These are phyloP conservation scores for Amoebophrya sp. DNA, from an alignment of 169 alveolate genomes.

Conservation along the genomic window DNA sequence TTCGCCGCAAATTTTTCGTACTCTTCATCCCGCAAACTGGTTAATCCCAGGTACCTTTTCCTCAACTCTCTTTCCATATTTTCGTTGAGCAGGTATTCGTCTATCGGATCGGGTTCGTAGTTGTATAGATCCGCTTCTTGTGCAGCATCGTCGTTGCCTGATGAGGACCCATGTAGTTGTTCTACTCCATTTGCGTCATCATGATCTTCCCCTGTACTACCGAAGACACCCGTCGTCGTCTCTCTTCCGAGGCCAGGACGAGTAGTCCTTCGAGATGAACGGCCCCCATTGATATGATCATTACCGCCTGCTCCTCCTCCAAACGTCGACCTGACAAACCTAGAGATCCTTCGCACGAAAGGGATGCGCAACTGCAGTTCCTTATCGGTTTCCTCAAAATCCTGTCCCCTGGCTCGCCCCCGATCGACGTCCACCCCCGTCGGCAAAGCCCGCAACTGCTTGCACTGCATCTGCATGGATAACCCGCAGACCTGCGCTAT, in stretches of 20 bases:
- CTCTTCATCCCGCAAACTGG: too few relatives aligned
- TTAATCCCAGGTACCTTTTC: too few relatives aligned
- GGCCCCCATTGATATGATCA: not conserved
- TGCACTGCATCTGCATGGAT: not conserved
- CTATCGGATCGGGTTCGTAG: too few relatives aligned
- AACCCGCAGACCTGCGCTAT: not conserved
- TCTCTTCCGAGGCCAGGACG: not conserved
- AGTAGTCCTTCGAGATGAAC: not conserved
- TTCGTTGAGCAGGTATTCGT: too few relatives aligned
- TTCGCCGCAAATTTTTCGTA: too few relatives aligned
- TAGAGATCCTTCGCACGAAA: not conserved
- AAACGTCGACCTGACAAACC: too few relatives aligned
- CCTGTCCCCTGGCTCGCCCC: not conserved
- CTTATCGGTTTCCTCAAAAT: not conserved
- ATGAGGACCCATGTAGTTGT: too few relatives aligned
- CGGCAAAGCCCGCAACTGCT: not conserved
- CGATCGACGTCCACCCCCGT: not conserved
- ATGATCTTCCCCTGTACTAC: too few relatives aligned
- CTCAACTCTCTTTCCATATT: too few relatives aligned
- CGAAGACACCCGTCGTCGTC: not conserved
- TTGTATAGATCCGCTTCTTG: too few relatives aligned
- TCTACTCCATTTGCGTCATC: too few relatives aligned
- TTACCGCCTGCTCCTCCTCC: not conserved
- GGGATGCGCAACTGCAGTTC: not conserved
- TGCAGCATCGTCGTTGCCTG: too few relatives aligned